Conservation (phyloP, 495 filamentous ascomycete species). For the Xylaria venustula region DNA sequence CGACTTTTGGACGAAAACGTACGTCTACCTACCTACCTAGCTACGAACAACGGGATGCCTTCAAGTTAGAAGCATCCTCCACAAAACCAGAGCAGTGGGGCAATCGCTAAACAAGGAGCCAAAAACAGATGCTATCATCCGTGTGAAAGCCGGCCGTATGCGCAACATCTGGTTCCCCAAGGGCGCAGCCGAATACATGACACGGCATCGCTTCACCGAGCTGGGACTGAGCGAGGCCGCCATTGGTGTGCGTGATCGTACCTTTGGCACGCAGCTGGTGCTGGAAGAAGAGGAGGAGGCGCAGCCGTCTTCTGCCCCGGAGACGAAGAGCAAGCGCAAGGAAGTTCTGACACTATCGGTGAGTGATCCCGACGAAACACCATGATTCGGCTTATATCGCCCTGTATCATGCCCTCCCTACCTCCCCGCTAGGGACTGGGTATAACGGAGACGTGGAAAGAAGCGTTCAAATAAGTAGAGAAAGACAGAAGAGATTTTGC, state of each 20-base stretch:
- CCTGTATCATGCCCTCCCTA: too few relatives aligned
- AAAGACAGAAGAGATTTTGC: neutral
- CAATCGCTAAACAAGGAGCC: neutral
- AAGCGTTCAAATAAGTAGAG: neutral
- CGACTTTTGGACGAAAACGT: constrained; percentile 60
- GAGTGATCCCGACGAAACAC: neutral
- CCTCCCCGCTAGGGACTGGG: too few relatives aligned
- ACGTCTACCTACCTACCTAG: constrained; percentile 13
- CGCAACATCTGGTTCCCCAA: constrained; percentile 47
- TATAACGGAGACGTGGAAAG: neutral
- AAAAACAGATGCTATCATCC: constrained; percentile 42
- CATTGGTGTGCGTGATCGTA: constrained; percentile 41
- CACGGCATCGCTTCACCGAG: constrained; percentile 36
- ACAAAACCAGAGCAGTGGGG: too few relatives aligned
- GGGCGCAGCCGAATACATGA: constrained; percentile 48
- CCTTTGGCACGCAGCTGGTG: constrained; percentile 25
- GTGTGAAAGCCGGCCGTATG: constrained; percentile 45
- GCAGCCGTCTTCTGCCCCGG: neutral
- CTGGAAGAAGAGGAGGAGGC: constrained; percentile 1
- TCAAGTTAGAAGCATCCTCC: too few relatives aligned
- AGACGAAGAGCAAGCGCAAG: constrained; percentile 19
- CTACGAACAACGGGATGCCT: neutral
- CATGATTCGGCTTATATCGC: too few relatives aligned
- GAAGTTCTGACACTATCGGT: constrained; percentile 21
- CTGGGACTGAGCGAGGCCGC: constrained; percentile 38